Percentiles rank a stretch among this genome's conserved stretches.
Conservation (phyloP, 176 grass and related monocot genomes). For the Eragrostis curvula region DNA sequence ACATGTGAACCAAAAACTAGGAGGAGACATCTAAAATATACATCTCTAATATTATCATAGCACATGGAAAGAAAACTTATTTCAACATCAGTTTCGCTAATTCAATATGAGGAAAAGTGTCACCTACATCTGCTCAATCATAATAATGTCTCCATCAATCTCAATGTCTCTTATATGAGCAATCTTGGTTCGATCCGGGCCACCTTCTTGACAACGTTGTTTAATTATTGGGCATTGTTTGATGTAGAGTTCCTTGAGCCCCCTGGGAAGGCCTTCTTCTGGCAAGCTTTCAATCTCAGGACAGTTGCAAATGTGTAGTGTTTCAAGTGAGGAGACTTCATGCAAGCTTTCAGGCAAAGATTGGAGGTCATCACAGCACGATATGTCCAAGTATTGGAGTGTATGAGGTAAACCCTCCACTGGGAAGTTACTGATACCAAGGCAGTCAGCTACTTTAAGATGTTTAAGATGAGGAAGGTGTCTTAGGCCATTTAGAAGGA, state of each 20-base stretch:
- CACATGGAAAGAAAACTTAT: neutral
- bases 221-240: slow-evolving; percentile 63
- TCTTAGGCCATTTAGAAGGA: slow-evolving; percentile 55
- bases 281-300: slow-evolving; percentile 63
- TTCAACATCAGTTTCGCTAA: slow-evolving; percentile 8
- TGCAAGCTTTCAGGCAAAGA: slow-evolving; percentile 47
- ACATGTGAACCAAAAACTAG: slow-evolving; percentile 3
- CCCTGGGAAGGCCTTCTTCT: slow-evolving; percentile 61
- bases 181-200: slow-evolving; percentile 58
- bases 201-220: slow-evolving; percentile 55
- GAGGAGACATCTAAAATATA: neutral
- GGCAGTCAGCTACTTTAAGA: slow-evolving; percentile 64
- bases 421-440: slow-evolving; percentile 60
- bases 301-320: slow-evolving; percentile 59
- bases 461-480: slow-evolving; percentile 50
- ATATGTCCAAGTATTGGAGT: slow-evolving; percentile 60
- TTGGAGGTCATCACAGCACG: slow-evolving; percentile 64
- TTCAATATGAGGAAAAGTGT: slow-evolving; percentile 8
- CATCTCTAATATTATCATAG: neutral
- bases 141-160: slow-evolving; percentile 67
- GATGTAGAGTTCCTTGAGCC: slow-evolving; percentile 74
- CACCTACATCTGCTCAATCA: slow-evolving; percentile 51
- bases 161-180: slow-evolving; percentile 59
- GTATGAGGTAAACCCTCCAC: slow-evolving; percentile 45
- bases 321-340: slow-evolving; percentile 61